These are phyloP conservation scores for Syzygium oleosum DNA, from an alignment of 345 rosid genomes.

Conservation along the genomic window DNA sequence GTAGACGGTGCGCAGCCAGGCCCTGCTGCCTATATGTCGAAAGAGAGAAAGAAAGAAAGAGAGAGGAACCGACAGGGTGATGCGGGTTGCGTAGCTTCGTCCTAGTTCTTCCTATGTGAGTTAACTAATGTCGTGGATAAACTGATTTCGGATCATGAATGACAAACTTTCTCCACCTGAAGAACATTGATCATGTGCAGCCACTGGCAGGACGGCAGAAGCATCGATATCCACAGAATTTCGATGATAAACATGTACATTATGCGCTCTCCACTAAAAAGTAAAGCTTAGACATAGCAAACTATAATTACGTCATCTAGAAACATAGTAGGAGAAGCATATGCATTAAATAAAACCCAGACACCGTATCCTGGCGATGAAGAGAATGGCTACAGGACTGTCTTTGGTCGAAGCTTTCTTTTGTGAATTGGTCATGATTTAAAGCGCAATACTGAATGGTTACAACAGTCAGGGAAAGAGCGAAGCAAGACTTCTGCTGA, in stretches of 20 bases:
- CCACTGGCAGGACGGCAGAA: neutral
- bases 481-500: neutral
- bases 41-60: neutral
- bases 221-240: neutral
- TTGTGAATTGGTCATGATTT: neutral
- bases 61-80: neutral
- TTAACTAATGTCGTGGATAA: neutral
- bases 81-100: neutral
- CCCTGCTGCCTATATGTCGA: neutral
- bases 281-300: neutral
- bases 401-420: neutral
- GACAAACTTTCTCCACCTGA: neutral
- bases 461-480: neutral
- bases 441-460: neutral
- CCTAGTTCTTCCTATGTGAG: neutral
- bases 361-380: neutral
- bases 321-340: neutral
- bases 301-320: neutral
- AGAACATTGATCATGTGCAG: neutral
- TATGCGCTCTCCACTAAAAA: neutral
- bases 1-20: neutral
- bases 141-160: neutral
- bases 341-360: neutral
- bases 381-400: neutral
- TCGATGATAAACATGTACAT: neutral